A percentile compares a stretch with the other conserved stretches of the same genome.
phyloP scores from a whole-genome alignment of 1,284 basidiomycete genomes.

The Ustilago esculenta region DNA sequence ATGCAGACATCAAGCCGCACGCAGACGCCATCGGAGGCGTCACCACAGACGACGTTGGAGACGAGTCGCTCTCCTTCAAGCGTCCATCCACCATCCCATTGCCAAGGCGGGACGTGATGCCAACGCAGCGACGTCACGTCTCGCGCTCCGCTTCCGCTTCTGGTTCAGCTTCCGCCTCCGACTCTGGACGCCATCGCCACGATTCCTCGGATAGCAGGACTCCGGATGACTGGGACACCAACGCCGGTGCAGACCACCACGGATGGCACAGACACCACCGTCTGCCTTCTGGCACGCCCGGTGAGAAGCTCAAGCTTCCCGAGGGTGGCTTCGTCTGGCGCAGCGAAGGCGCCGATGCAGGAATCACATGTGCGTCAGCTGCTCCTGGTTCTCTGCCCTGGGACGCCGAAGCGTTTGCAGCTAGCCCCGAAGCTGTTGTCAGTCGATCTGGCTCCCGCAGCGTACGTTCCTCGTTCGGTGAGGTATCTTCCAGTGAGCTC shows the following conservation, averaged over 20 bases:
- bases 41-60: conserved; percentile 23
- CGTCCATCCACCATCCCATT: conserved; percentile 15
- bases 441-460: conserved; percentile 21
- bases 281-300: conserved; percentile 29
- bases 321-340: conserved; percentile 55
- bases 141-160: conserved; percentile 24
- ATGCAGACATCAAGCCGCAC: conserved; percentile 19
- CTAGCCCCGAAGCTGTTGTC: conserved; percentile 20
- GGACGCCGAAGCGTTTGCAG: conserved; percentile 40
- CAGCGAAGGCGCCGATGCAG: conserved; percentile 40
- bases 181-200: conserved; percentile 11
- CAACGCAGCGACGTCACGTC: conserved; percentile 1
- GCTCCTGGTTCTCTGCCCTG: conserved; percentile 30
- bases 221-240: conserved; percentile 34
- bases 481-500: conserved; percentile 34
- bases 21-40: conserved; percentile 12
- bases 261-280: conserved; percentile 54
- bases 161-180: conserved; percentile 21
- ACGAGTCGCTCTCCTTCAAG: conserved; percentile 20
- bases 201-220: conserved; percentile 18
- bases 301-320: conserved; percentile 46
- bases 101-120: conserved; percentile 4
- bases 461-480: conserved; percentile 27
- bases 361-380: conserved; percentile 21
- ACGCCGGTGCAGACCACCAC: conserved; percentile 41